phyloP scores from a whole-genome alignment of 805 yeast species.

The Grigorovia humatica region DNA sequence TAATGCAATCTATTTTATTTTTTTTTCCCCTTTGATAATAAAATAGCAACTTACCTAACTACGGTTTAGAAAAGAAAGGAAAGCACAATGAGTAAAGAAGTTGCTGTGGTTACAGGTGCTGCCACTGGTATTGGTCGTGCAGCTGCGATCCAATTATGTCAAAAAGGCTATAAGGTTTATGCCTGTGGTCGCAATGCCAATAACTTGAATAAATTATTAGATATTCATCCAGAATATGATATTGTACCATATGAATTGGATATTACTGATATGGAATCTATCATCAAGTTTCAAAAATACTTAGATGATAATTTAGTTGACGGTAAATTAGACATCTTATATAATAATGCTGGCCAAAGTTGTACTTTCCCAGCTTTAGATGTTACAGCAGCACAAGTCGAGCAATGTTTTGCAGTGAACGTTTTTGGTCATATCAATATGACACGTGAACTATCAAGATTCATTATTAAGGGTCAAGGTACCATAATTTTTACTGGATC shows the following conservation, averaged over 20 bases:
- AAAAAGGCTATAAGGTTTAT: conserved; percentile 48
- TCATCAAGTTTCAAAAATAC: conserved; percentile 33
- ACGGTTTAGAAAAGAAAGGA: neutral
- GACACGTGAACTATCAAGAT: conserved; percentile 45
- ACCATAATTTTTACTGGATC: conserved; percentile 69
- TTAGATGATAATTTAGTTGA: conserved; percentile 31
- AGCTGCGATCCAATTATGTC: conserved; percentile 38
- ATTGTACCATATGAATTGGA: conserved; percentile 44
- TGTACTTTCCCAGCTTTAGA: conserved; percentile 65
- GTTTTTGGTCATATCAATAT: conserved; percentile 60
- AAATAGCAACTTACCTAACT: no score
- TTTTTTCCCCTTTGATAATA: no score
- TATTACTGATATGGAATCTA: conserved; percentile 43
- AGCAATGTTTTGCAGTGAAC: conserved; percentile 50
- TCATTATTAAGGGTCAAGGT: conserved; percentile 56
- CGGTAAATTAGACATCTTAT: conserved; percentile 44
- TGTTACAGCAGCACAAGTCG: conserved; percentile 43
- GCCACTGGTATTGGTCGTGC: conserved; percentile 50
- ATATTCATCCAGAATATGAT: conserved; percentile 24
- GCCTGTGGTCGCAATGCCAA: conserved; percentile 65
- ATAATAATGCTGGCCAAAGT: conserved; percentile 70
- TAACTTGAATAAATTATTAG: conserved; percentile 42
- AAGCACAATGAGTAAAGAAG: conserved; percentile 23
- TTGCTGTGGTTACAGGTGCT: conserved; percentile 50
- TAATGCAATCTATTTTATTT: no score